phyloP scores from a whole-genome alignment of 768 basidiomycete genomes.

The Astraeus odoratus region DNA sequence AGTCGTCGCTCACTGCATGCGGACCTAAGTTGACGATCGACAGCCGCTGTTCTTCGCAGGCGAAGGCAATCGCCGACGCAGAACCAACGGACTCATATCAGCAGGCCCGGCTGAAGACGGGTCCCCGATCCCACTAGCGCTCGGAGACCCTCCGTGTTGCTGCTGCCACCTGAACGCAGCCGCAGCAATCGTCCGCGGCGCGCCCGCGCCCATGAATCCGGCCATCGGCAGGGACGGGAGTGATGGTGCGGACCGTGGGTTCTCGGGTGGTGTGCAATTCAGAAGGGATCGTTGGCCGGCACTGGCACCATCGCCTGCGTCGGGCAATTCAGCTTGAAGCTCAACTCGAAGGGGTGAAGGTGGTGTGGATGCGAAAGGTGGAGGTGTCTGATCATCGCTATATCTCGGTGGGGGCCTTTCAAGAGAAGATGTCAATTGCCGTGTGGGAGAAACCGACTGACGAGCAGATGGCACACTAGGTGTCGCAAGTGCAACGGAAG shows the following conservation, averaged over 20 bases:
- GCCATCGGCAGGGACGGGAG: conserved; percentile 25
- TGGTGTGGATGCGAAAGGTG: conserved; percentile 1
- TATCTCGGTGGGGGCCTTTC: conserved; percentile 16
- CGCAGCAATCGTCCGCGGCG: conserved; percentile 60
- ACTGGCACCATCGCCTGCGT: conserved; percentile 5
- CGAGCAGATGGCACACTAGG: conserved; percentile 35
- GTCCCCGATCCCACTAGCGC: conserved; percentile 5
- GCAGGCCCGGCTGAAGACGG: conserved; percentile 23
- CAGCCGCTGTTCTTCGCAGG: conserved; percentile 13
- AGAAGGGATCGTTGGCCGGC: conserved; percentile 15
- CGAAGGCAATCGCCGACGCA: conserved; percentile 44
- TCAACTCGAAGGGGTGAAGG: conserved; percentile 12
- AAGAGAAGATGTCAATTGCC: conserved; percentile 17
- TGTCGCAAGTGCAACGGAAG: conserved; percentile 27
- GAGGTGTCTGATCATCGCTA: conserved; percentile 15
- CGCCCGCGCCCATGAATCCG: conserved; percentile 25
- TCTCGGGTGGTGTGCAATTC: conserved; percentile 43
- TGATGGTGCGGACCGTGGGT: conserved; percentile 31
- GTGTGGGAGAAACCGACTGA: conserved; percentile 33
- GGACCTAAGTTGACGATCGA: conserved; percentile 25
- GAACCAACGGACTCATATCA: conserved; percentile 41
- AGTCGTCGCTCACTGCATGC: conserved; percentile 28
- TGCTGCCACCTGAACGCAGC: conserved; percentile 69
- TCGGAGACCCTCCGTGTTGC: conserved; percentile 26
- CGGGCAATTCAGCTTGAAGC: conserved; percentile 4